Base-by-base conservation (phyloP, 1,284 basidiomycete species). In the Cutaneotrichosporon arboriforme region DNA sequence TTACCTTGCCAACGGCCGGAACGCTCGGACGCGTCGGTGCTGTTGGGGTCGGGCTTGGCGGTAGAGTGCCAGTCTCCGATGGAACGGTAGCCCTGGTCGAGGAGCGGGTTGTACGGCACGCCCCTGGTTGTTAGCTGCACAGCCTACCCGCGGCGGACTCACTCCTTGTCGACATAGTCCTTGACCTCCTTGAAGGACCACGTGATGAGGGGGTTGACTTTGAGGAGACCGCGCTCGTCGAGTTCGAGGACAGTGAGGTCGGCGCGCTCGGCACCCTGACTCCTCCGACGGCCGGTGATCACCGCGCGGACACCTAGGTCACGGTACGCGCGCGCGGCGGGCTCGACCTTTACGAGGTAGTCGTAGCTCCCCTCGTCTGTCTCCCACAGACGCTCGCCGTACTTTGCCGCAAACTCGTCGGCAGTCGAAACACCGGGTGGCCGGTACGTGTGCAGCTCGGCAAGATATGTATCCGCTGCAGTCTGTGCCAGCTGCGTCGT, bases 11-110 rank as follows among this genome's bases (percentile, higher is more conserved):
- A 98, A 52, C 94, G 78, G 4, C 94, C 94, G 1, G 86, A 84
- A 37, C 94, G 83, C 77, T 98, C 94, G 2, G 81, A 83, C 2
- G 80, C 80, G 63, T 92, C 86, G 15, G 57, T 58, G 13, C 68
- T 70, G 41, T 84, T 84, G 5, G 73, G 71, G 51, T 73, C 71
- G 4, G 78, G 77, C 70, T 85, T 84, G 21, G 75, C 77, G 0
- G 94, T 98, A 59, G 90, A 93, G 76, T 98, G 96, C 88, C 91
- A 94, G 76, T 98, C 94, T 9, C 94, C 94, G 58, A 98, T 84
- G 65, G 88, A 91, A 66, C 85, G 86, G 80, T 97, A 98, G 1
- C 94, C 94, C 69, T 91, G 82, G 62, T 85, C 85, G 38, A 97
- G 81, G 4, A 98, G 80, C 59, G 83, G 84, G 78, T 98, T 97